Percentiles rank a stretch among this genome's conserved stretches.
Conservation (phyloP, 257 asterid genomes). For the Primulina eburnea region DNA sequence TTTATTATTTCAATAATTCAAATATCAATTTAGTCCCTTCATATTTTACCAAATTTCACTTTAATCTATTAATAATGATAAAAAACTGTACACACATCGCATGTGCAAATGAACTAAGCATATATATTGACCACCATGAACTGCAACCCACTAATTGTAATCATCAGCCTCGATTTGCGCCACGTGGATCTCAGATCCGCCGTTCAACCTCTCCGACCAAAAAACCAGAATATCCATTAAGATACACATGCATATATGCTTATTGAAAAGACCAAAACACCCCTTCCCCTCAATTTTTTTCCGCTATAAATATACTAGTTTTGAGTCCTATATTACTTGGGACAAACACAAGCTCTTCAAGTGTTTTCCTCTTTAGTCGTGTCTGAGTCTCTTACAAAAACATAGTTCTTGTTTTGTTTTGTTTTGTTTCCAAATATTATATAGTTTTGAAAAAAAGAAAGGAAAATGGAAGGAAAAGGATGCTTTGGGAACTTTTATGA, state of each 20-base stretch:
- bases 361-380: slow-evolving; percentile 57
- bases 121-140: no score
- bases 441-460: neutral
- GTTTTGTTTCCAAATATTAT: no score
- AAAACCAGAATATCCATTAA: slow-evolving; percentile 53
- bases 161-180: neutral
- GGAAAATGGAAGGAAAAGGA: slow-evolving; percentile 65
- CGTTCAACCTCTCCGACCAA: slow-evolving; percentile 15
- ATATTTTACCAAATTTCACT: no score
- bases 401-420: neutral
- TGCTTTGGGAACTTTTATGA: slow-evolving; percentile 40
- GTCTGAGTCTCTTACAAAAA: neutral
- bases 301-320: slow-evolving; percentile 47
- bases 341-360: slow-evolving; percentile 53
- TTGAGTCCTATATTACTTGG: slow-evolving; percentile 37
- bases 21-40: no score
- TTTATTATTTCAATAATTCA: no score
- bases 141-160: neutral
- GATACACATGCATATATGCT: slow-evolving; percentile 24
- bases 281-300: neutral
- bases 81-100: no score
- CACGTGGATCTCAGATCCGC: slow-evolving; percentile 40
- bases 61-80: no score
- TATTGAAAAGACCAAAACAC: slow-evolving; percentile 20
- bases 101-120: no score